Evolutionary conservation across 495 filamentous ascomycete species (phyloP).

Genomic region (Diplogelasinospora grovesii): DNA sequence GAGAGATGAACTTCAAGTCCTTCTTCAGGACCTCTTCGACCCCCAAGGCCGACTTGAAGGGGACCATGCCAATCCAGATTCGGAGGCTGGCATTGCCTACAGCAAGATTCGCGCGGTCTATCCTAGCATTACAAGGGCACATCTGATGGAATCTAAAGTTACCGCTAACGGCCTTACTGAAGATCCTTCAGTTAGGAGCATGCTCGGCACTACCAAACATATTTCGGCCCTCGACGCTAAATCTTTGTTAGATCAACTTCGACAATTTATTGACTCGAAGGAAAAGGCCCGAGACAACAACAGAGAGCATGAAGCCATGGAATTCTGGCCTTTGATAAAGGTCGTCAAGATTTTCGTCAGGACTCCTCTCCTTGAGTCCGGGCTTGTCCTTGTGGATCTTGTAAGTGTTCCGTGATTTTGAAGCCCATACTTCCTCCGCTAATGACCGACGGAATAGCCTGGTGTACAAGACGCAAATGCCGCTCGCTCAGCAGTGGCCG

Average conservation of each 20-base stretch:
- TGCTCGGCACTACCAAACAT: conserved; percentile 43
- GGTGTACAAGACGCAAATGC: conserved; percentile 60
- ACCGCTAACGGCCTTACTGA: conserved; percentile 33
- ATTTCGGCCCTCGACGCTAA: conserved; percentile 29
- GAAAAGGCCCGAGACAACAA: conserved; percentile 10
- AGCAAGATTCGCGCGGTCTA: conserved; percentile 62
- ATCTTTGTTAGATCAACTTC: conserved; percentile 21
- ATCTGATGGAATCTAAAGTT: conserved; percentile 33
- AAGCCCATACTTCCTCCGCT: background rate
- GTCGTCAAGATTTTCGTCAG: conserved; percentile 57
- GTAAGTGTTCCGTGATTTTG: conserved; percentile 19
- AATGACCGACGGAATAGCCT: conserved; percentile 28
- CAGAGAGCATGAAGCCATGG: conserved; percentile 32
- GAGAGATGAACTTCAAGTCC: conserved; percentile 44
- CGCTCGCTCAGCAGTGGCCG: conserved; percentile 54
- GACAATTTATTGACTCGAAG: conserved; percentile 29
- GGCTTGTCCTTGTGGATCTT: conserved; percentile 60
- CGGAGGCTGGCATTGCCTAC: conserved; percentile 52
- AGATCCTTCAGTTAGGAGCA: conserved; percentile 24
- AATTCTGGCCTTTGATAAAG: conserved; percentile 62
- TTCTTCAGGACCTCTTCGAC: conserved; percentile 47
- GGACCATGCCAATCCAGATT: conserved; percentile 36
- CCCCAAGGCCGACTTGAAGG: conserved; percentile 21
- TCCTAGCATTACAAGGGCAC: conserved; percentile 42
- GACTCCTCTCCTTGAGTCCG: conserved; percentile 49